Evolutionary conservation across 2,329 filamentous ascomycete genomes (phyloP), one percentile per base, ranked within the genome.

Genomic region (Nemania sp.): DNA sequence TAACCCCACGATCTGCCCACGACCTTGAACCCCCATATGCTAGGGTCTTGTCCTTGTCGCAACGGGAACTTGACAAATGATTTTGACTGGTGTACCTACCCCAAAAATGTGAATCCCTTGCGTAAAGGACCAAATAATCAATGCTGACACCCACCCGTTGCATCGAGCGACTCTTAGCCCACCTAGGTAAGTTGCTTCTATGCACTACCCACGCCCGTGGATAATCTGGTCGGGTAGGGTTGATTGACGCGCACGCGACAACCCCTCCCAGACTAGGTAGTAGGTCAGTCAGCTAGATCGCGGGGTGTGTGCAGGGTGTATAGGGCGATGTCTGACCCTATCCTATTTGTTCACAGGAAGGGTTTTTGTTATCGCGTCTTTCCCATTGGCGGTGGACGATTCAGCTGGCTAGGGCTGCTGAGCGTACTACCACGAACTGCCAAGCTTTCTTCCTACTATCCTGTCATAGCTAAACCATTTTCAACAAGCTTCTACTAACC

Each of bases 291-390:
- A 62, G 41, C 32, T 58, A 66, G 66, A 70, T 70, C 66, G 68
- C 68, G 68, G 68, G 68, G 68, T 65, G 45, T 38, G 38, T 24
- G 47, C 47, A 60, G 29, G 64, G 26, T 45, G 54, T 32, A 26
- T 57, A 56, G 49, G 29, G 15, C 20, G 47, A 27, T 58, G 45
- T 49, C 52, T 62, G 64, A 70, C 65, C 43, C 54, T 58, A 69
- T 69, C 53, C 11, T 56, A 57, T 64, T 67, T 60, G 65, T 64
- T 64, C 54, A 51, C 41, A 22, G 13, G 11, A 27, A 51, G 53
- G 51, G 43, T 20, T 60, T 68, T 51, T 52, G 58, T 70, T 70
- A 70, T 70, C 68, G 59, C 53, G 43, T 53, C 11, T 41, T 43
- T 55, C 59, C 47, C 32, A 70, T 70, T 70, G 68, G 68, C 35